Percentiles rank a stretch among this genome's conserved stretches.
phyloP scores from a whole-genome alignment of 257 asterid species.

The Solanum bulbocastanum region DNA sequence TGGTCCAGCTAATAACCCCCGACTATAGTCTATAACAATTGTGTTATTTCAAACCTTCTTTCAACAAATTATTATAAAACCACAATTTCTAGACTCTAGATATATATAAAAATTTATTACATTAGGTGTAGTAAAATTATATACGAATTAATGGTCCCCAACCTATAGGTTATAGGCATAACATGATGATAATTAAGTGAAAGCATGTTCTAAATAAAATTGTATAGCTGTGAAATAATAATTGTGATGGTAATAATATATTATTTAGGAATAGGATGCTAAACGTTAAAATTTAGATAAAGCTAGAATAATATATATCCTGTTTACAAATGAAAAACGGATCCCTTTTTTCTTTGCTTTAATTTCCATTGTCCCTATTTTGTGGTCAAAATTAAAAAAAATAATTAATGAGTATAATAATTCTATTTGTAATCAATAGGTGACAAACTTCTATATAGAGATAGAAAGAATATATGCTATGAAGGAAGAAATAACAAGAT shows the following conservation, averaged over 20 bases:
- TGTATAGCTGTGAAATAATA: background rate
- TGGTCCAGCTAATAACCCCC: background rate
- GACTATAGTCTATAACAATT: background rate
- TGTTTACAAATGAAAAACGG: background rate
- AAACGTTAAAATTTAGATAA: background rate
- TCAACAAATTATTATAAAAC: background rate
- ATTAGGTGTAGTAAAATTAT: background rate
- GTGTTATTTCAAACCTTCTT: background rate
- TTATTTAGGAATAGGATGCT: conserved; percentile 1
- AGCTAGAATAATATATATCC: background rate
- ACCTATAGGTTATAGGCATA: background rate
- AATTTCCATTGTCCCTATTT: background rate
- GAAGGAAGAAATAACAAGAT: background rate
- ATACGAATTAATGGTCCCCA: conserved; percentile 12
- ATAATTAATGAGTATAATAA: background rate
- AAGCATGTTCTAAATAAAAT: background rate
- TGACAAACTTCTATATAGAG: background rate
- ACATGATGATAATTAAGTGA: conserved; percentile 8
- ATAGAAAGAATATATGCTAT: background rate
- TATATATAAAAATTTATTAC: background rate
- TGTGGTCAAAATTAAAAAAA: background rate
- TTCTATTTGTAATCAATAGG: background rate
- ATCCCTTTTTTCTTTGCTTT: background rate
- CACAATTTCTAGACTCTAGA: background rate
- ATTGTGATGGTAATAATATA: background rate